These are phyloP conservation scores for Coemansia sp. DNA, from an alignment of 192 early-diverging fungal species.

Conservation along the genomic window DNA sequence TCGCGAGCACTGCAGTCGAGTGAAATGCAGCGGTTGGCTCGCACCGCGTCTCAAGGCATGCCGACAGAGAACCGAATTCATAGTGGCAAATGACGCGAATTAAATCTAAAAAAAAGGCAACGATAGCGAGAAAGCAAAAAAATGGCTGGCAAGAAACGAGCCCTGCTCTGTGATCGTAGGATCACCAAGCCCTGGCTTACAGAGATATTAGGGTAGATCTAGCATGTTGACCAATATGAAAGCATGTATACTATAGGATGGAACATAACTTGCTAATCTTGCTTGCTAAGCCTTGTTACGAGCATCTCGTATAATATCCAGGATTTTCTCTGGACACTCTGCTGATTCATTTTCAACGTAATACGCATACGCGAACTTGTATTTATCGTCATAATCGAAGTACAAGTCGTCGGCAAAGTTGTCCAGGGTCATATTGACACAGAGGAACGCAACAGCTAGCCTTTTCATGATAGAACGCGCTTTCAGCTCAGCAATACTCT, in stretches of 20 bases:
- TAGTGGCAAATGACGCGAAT: not conserved
- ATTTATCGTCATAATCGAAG: not conserved
- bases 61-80: conserved; percentile 1
- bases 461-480: not conserved
- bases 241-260: too few species aligned
- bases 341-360: not conserved
- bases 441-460: not conserved
- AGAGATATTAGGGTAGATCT: too few species aligned
- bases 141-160: not conserved
- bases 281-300: not conserved
- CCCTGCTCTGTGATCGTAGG: not conserved
- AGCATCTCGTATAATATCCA: not conserved
- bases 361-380: not conserved
- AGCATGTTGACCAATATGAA: too few species aligned
- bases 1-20: not conserved
- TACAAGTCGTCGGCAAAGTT: not conserved
- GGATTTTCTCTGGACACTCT: not conserved
- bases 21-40: not conserved
- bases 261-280: too few species aligned
- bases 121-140: not conserved
- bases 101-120: not conserved
- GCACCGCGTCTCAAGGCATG: not conserved
- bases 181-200: not conserved
- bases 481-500: not conserved
- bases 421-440: not conserved